Base-by-base conservation (phyloP, 768 basidiomycete genomes). In the Suillus hirtellus region DNA sequence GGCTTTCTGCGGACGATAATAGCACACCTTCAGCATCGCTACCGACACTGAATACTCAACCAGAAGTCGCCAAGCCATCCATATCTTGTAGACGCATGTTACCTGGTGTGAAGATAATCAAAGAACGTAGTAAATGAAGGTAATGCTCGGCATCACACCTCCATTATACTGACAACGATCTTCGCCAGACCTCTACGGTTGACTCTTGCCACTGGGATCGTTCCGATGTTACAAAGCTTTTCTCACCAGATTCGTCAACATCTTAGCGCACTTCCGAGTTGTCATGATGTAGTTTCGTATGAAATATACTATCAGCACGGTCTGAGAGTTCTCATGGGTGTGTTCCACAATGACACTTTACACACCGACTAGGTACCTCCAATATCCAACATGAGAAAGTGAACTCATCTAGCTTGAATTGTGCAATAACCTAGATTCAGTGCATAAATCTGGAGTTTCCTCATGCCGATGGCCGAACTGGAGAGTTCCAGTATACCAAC, bases 21-120 rank as follows among this genome's bases (percentile, higher is more conserved):
- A 19, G 27, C 3, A 58, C 17, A 19, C 40, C 24, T 27, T 58
- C 56, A 19, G 10, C 24, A 58, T 42, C 56, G 19, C 40, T 27
- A 17, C 17, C 56, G 5, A 42, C 24, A 8, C 24, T 58, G 4
- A 27, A 42, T 42, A 58, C 56, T 58, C 56, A 19, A 27, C 40
- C 40, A 9, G 37, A 40, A 4, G 21, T 17, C 10, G 15, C 17
- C 55, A 56, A 27, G 40, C 12, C 56, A 31, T 42, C 27, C 24
- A 31, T 31, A 17, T 42, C 38, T n/a, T 17, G 56, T 42, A 58
- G 38, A 59, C 73, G 69, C 64, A 67, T 65, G 65, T 69, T 74
- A 69, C 73, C 75, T 44, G 75, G 73, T 44, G 73, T 74, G 17
- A 74, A 72, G 73, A 76, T 74, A 60, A 52, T 72, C 61, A 74